phyloP scores from a whole-genome alignment of 2,329 filamentous ascomycete genomes.

The Tolypocladium guangdongense region DNA sequence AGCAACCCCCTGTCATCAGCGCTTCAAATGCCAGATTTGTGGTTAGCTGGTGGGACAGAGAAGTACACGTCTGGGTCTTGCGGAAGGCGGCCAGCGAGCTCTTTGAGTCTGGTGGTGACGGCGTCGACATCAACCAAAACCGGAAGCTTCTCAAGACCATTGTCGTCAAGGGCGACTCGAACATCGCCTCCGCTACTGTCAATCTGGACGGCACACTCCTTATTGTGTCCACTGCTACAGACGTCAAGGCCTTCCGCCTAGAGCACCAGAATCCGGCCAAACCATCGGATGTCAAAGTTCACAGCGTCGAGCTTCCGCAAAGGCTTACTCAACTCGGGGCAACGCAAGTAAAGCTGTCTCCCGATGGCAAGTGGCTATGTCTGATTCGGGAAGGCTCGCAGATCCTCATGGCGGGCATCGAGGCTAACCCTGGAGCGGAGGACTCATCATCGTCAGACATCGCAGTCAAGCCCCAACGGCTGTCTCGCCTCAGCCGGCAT shows the following conservation, averaged over 20 bases:
- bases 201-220: conserved; percentile 63
- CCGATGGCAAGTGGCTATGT: conserved; percentile 59
- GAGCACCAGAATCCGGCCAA: conserved; percentile 37
- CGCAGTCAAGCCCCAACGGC: conserved; percentile 30
- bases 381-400: conserved; percentile 51
- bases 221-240: conserved; percentile 61
- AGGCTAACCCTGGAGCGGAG: conserved; percentile 7
- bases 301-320: conserved; percentile 55
- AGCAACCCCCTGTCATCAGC: conserved; percentile 61
- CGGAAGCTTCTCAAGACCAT: conserved; percentile 61
- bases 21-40: conserved; percentile 65
- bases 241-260: conserved; percentile 69
- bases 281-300: conserved; percentile 53
- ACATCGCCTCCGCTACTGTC: conserved; percentile 65
- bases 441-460: conserved; percentile 7
- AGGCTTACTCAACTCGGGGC: conserved; percentile 52
- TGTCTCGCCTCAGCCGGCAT: conserved; percentile 42
- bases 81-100: conserved; percentile 35
- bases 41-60: conserved; percentile 85
- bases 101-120: conserved; percentile 26
- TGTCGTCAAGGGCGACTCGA: conserved; percentile 62
- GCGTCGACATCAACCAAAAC: conserved; percentile 36
- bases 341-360: conserved; percentile 57
- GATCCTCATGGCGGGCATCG: conserved; percentile 34
- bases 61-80: conserved; percentile 71